Conservation (phyloP, 805 yeast species). For the Starmerella apicola region DNA sequence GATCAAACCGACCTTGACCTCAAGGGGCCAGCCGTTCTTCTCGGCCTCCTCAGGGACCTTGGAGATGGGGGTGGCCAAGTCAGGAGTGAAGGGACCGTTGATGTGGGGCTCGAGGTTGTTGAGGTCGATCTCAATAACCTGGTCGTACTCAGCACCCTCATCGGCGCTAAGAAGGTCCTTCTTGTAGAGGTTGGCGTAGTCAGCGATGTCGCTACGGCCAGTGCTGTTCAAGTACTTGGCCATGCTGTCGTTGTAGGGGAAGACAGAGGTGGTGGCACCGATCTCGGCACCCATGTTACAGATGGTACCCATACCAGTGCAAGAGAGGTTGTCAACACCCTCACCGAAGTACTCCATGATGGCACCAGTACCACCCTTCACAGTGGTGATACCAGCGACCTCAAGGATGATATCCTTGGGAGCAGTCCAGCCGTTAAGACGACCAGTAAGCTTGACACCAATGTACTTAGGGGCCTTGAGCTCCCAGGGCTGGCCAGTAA, state of each 20-base stretch:
- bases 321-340: slow-evolving; percentile 82
- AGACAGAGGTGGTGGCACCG: slow-evolving; percentile 95
- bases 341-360: slow-evolving; percentile 94
- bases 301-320: slow-evolving; percentile 99
- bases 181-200: slow-evolving; percentile 62
- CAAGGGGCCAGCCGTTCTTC: slow-evolving; percentile 83
- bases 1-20: slow-evolving; percentile 85
- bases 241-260: slow-evolving; percentile 92
- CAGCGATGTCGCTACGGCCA: slow-evolving; percentile 71
- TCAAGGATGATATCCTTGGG: slow-evolving; percentile 92
- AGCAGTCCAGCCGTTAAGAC: slow-evolving; percentile 88
- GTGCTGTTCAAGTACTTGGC: slow-evolving; percentile 77
- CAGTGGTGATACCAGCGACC: slow-evolving; percentile 88
- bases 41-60: slow-evolving; percentile 71
- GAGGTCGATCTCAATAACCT: slow-evolving; percentile 81
- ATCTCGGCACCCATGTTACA: slow-evolving; percentile 99
- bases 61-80: slow-evolving; percentile 89
- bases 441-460: slow-evolving; percentile 91
- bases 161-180: slow-evolving; percentile 56
- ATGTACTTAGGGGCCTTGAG: slow-evolving; percentile 91
- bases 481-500: slow-evolving; percentile 94
- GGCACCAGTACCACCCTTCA: slow-evolving; percentile 96
- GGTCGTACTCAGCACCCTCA: slow-evolving; percentile 86
- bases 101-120: slow-evolving; percentile 86
- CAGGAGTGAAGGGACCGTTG: slow-evolving; percentile 98